These are phyloP conservation scores for Candida chilensis DNA, from an alignment of 805 yeast species.

Conservation along the genomic window DNA sequence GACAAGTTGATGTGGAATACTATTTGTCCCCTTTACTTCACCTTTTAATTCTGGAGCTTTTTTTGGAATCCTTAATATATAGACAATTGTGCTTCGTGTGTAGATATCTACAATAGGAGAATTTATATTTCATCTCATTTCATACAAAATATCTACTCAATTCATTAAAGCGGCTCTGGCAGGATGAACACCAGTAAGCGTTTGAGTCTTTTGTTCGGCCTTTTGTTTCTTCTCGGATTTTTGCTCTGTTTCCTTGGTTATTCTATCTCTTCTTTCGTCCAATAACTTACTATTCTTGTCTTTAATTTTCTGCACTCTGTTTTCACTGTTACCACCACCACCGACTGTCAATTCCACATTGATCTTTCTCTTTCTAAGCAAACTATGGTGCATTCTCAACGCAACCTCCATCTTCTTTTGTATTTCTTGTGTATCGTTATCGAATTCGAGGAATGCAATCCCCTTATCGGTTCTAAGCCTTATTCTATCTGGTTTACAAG, in stretches of 20 bases:
- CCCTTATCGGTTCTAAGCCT: slow-evolving; percentile 82
- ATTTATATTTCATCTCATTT: too few relatives aligned
- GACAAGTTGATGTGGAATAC: too few relatives aligned
- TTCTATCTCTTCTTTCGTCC: slow-evolving; percentile 57
- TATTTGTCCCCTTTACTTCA: too few relatives aligned
- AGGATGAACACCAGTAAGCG: slow-evolving; percentile 46
- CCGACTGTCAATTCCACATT: slow-evolving; percentile 97
- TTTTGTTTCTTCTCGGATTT: slow-evolving; percentile 20
- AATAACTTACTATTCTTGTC: slow-evolving; percentile 70
- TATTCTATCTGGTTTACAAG: slow-evolving; percentile 62
- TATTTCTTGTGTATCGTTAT: slow-evolving; percentile 46
- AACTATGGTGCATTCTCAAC: slow-evolving; percentile 71
- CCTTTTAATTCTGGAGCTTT: too few relatives aligned
- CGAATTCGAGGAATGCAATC: slow-evolving; percentile 86
- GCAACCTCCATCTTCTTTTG: slow-evolving; percentile 80
- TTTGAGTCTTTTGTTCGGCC: slow-evolving; percentile 6
- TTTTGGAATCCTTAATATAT: too few relatives aligned
- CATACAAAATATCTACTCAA: too few relatives aligned
- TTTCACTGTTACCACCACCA: slow-evolving; percentile 88
- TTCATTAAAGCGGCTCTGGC: slow-evolving; percentile 48
- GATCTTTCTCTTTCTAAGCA: slow-evolving; percentile 63
- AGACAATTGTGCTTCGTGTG: too few relatives aligned
- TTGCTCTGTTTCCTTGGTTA: slow-evolving; percentile 35
- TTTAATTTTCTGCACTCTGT: slow-evolving; percentile 57
- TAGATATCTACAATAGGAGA: slow-evolving; percentile 1